phyloP scores from a whole-genome alignment of 306 rosid species.

The Spatholobus suberectus region DNA sequence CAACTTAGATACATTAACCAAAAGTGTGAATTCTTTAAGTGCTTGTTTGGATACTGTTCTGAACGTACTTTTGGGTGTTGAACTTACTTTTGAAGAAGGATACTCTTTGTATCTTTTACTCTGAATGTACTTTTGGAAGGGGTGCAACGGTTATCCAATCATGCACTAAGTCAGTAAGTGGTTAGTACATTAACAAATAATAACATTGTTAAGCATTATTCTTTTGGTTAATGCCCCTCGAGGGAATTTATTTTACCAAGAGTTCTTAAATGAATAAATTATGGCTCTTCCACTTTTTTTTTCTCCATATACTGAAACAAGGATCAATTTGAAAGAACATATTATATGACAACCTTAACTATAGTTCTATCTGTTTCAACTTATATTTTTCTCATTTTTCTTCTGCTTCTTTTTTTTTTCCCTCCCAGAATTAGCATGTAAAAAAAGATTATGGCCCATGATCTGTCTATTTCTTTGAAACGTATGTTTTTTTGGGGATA shows the following conservation, averaged over 20 bases:
- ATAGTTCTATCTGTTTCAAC: constrained; percentile 2
- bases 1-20: constrained; percentile 12
- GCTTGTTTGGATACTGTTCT: no score
- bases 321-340: background rate
- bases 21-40: background rate
- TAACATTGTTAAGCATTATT: constrained; percentile 1
- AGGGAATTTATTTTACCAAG: background rate
- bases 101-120: no score
- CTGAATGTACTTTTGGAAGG: no score
- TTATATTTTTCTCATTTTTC: background rate
- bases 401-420: no score
- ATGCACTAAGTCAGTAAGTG: constrained; percentile 6
- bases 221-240: background rate
- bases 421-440: background rate
- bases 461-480: background rate
- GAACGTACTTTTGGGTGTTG: no score
- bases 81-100: no score
- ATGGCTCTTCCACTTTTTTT: background rate
- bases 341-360: background rate
- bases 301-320: background rate
- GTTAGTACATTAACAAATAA: background rate
- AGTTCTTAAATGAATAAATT: background rate
- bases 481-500: background rate
- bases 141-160: no score
- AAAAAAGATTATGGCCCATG: background rate